Evolutionary conservation across 257 asterid genomes (phyloP).

Genomic region (Ajuga chamaepitys): DNA sequence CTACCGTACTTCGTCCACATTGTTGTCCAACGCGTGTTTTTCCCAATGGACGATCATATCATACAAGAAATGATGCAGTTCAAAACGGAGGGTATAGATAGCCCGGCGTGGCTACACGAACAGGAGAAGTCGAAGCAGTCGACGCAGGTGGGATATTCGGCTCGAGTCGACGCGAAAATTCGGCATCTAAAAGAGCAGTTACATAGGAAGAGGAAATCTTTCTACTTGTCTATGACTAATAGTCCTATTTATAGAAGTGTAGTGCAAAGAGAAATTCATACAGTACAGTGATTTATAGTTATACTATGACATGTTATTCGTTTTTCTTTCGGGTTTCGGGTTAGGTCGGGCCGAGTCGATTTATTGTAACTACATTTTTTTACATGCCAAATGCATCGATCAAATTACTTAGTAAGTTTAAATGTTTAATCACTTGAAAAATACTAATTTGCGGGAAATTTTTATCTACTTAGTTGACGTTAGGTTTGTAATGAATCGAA

Average conservation of each 20-base stretch:
- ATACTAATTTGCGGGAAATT: too few relatives aligned
- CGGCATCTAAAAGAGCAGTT: slow-evolving; percentile 36
- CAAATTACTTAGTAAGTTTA: too few relatives aligned
- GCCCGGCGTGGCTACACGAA: slow-evolving; percentile 53
- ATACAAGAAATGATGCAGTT: slow-evolving; percentile 44
- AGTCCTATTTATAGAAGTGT: slow-evolving; percentile 26
- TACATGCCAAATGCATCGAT: too few relatives aligned
- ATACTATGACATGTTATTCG: neutral
- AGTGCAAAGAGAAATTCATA: slow-evolving; percentile 9
- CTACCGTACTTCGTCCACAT: slow-evolving; percentile 39
- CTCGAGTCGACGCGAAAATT: slow-evolving; percentile 63
- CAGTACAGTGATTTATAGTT: slow-evolving; percentile 6
- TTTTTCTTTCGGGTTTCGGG: neutral
- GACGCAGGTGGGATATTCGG: slow-evolving; percentile 56
- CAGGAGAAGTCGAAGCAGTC: slow-evolving; percentile 41
- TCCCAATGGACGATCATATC: slow-evolving; percentile 50
- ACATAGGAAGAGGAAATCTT: slow-evolving; percentile 34
- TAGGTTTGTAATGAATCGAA: too few relatives aligned
- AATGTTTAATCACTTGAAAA: too few relatives aligned
- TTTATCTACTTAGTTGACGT: too few relatives aligned
- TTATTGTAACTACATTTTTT: too few relatives aligned
- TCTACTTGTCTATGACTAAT: slow-evolving; percentile 25
- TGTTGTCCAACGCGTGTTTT: slow-evolving; percentile 32
- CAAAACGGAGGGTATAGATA: slow-evolving; percentile 28
- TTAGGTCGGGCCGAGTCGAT: neutral